Percentiles rank a stretch among this genome's conserved stretches.
Conservation (phyloP, 1,284 basidiomycete species). For the Agaricales sp. region DNA sequence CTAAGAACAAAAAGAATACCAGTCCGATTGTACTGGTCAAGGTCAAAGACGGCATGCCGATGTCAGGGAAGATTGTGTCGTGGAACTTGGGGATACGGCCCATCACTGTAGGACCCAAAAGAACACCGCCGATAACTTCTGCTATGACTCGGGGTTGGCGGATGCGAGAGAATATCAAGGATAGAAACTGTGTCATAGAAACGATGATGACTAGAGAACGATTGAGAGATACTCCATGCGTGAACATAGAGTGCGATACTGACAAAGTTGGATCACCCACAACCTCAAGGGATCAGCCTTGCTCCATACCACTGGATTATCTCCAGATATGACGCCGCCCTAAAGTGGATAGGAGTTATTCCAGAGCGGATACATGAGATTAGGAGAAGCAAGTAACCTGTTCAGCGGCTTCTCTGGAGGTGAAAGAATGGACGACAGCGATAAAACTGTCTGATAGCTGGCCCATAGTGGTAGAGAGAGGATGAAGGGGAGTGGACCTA, state of each 20-base stretch:
- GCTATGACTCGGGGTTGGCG: constrained; percentile 83
- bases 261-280: constrained; percentile 77
- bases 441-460: constrained; percentile 26
- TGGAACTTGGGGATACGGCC: constrained; percentile 70
- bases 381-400: constrained; percentile 28
- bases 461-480: constrained; percentile 22
- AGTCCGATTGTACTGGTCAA: constrained; percentile 85
- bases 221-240: not conserved
- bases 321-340: constrained; percentile 42
- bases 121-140: constrained; percentile 78
- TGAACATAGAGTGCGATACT: constrained; percentile 13
- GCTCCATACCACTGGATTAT: constrained; percentile 56
- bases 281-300: constrained; percentile 60
- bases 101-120: constrained; percentile 70
- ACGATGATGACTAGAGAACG: constrained; percentile 54
- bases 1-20: constrained; percentile 82
- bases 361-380: constrained; percentile 2
- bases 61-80: constrained; percentile 63
- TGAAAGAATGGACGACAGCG: constrained; percentile 21
- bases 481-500: too few relatives aligned
- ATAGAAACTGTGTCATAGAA: constrained; percentile 62
- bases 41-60: constrained; percentile 64
- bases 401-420: constrained; percentile 31
- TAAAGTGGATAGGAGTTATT: constrained; percentile 25
- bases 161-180: constrained; percentile 50